Evolutionary conservation across 495 filamentous ascomycete genomes (phyloP).

Genomic region (Patellaria atrata): DNA sequence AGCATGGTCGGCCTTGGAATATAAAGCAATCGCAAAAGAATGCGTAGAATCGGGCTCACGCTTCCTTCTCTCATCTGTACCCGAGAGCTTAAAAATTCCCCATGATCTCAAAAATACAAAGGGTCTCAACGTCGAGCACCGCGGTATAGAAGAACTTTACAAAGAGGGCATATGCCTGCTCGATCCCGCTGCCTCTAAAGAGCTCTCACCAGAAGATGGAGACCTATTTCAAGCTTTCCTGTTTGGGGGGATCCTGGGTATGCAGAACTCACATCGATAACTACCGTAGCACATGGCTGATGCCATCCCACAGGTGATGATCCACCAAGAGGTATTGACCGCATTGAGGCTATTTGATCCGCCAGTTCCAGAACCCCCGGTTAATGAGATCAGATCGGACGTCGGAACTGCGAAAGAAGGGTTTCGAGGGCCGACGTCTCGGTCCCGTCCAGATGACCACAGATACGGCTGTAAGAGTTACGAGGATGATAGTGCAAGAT

Average conservation of each 20-base stretch:
- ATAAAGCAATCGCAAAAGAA: constrained; percentile 70
- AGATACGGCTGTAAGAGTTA: constrained; percentile 89
- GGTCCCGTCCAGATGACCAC: constrained; percentile 97
- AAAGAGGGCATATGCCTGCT: constrained; percentile 70
- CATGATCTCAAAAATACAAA: constrained; percentile 40
- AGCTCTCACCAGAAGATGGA: constrained; percentile 71
- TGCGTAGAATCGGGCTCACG: constrained; percentile 47
- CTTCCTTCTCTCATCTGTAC: constrained; percentile 79
- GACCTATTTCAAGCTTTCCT: constrained; percentile 77
- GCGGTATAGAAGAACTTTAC: constrained; percentile 67
- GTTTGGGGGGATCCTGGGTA: constrained; percentile 92
- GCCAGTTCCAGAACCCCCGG: background rate
- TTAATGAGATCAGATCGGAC: constrained; percentile 62
- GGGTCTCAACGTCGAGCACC: constrained; percentile 49
- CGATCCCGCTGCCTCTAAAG: constrained; percentile 67
- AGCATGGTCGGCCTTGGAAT: constrained; percentile 87
- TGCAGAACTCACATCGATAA: constrained; percentile 22
- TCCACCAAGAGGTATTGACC: constrained; percentile 68
- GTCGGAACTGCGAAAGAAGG: constrained; percentile 80
- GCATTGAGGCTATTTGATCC: background rate
- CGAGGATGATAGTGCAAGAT: constrained; percentile 72
- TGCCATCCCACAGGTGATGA: constrained; percentile 56
- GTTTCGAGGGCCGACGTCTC: constrained; percentile 73
- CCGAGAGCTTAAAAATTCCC: constrained; percentile 50
- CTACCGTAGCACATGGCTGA: constrained; percentile 8